Base-by-base conservation (phyloP, 1,284 basidiomycete genomes). In the Filobasidium uniguttulatum region DNA sequence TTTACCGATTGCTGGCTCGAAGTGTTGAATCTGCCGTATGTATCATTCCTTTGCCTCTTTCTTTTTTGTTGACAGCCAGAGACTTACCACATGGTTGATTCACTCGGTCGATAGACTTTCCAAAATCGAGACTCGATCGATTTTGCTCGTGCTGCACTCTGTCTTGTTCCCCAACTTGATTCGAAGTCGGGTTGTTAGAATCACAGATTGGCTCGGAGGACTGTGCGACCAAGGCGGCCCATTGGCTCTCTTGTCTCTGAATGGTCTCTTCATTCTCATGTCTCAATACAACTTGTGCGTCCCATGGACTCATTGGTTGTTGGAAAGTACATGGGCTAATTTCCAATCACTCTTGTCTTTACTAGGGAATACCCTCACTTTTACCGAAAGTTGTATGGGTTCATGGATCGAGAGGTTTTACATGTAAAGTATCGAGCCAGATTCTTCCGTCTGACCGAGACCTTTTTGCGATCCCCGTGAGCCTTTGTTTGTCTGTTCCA, bases 171-270 rank as follows among this genome's bases (percentile, higher is more conserved):
- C 90, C 0, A 80, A 91, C 65, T 66, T 94, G 49, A 84, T 82
- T 3, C 71, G 83, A 45, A 78, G 71, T 10, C 64, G 72, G 37
- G 66, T 85, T 0, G 73, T 90, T 5, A 67, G 93, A 46, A 76
- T 93, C 14, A 91, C 94, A 78, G 93, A 98, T 68, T 98, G 91
- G 85, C 76, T 98, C 29, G 81, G 85, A 28, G 78, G 78, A 10
- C 85, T 87, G 56, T 83, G 94, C 30, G 90, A 93, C 65, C 74
- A 77, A 57, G 87, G 88, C 23, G 90, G 87, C 1, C 78, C 82
- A 0, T 78, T 85, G n/a, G 90, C 88, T 2, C 74, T 98, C 49
- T 73, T 97, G 37, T 89, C 88, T 3, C 75, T 98, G 58, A 97
- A 97, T 61, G 84, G 85, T 0, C 71, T 98, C 45, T 98, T 90